Evolutionary conservation across 352 stramenopile species (phyloP).

Genomic region (Phytopythium ostracodes): DNA sequence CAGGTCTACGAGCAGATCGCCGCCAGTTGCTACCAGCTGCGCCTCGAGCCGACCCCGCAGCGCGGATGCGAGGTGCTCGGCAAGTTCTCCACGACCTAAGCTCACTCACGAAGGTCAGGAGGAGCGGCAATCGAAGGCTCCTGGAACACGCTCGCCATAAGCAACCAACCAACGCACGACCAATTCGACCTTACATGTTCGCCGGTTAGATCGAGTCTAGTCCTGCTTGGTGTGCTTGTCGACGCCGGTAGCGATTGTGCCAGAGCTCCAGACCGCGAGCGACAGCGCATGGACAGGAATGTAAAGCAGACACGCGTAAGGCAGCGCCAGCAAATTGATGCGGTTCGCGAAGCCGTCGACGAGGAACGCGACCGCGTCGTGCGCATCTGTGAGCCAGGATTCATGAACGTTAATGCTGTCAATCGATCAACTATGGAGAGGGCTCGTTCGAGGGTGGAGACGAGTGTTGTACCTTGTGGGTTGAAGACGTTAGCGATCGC

Average conservation of each 20-base stretch:
- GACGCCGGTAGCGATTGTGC: neutral
- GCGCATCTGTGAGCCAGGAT: slow-evolving; percentile 12
- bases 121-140: neutral
- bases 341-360: slow-evolving; percentile 46
- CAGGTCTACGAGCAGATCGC: slow-evolving; percentile 45
- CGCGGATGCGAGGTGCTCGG: slow-evolving; percentile 39
- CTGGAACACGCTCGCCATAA: neutral
- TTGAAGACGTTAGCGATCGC: slow-evolving; percentile 18
- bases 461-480: slow-evolving; percentile 14
- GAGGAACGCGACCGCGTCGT: slow-evolving; percentile 23
- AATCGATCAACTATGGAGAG: neutral
- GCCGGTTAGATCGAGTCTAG: slow-evolving; percentile 5
- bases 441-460: neutral
- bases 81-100: slow-evolving; percentile 35
- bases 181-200: neutral
- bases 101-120: neutral
- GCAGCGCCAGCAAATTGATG: slow-evolving; percentile 55
- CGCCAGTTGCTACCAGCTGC: slow-evolving; percentile 56
- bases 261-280: slow-evolving; percentile 38
- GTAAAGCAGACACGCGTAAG: slow-evolving; percentile 71
- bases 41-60: slow-evolving; percentile 39
- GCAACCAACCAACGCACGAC: neutral
- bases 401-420: neutral
- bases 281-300: slow-evolving; percentile 64
- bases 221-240: slow-evolving; percentile 22